Percentiles rank a stretch among this genome's conserved stretches.
Conservation (phyloP, 331 rosid species). For the Pyrus hybrid region DNA sequence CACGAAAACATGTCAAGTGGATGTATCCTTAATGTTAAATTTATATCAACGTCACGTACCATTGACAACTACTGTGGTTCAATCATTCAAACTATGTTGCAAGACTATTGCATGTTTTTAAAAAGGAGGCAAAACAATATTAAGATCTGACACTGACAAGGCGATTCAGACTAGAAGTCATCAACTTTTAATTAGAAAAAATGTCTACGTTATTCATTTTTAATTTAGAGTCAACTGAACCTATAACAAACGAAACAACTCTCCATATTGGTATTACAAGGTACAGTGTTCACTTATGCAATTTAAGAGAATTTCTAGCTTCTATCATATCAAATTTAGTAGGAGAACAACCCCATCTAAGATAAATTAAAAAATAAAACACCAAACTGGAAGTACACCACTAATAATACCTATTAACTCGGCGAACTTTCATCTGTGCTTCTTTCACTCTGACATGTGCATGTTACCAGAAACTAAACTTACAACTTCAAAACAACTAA, state of each 20-base stretch:
- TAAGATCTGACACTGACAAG: background rate
- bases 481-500: background rate
- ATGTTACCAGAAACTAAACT: background rate
- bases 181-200: too few relatives aligned
- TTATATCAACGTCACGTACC: background rate
- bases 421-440: background rate
- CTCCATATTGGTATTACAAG: background rate
- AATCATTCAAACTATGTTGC: background rate
- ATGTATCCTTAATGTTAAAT: background rate
- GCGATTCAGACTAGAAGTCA: background rate
- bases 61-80: background rate
- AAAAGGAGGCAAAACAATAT: background rate
- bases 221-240: background rate
- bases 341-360: background rate
- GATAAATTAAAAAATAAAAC: background rate
- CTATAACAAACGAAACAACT: background rate
- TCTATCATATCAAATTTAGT: background rate
- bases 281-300: background rate
- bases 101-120: background rate
- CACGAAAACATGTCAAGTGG: background rate
- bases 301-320: background rate
- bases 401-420: background rate
- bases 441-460: background rate
- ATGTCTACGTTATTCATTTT: background rate
- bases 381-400: background rate